Percentiles rank a stretch among this genome's conserved stretches.
Evolutionary conservation across 169 alveolate genomes (phyloP).

Genomic region (Plasmodium inui): DNA sequence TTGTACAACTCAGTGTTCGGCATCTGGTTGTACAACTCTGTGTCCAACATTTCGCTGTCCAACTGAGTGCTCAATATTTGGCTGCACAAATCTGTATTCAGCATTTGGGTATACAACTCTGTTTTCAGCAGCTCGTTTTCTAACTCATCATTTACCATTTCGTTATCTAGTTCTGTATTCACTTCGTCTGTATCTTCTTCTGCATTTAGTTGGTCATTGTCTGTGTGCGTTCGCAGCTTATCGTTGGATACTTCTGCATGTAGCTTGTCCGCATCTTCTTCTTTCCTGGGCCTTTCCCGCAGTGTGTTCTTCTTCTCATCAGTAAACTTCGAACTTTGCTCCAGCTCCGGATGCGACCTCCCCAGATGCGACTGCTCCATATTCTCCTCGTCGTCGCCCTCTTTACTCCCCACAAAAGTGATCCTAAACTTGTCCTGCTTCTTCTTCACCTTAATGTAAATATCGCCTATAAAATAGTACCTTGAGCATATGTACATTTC

Average conservation of each 20-base stretch:
- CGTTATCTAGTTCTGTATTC: background rate
- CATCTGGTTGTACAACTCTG: background rate
- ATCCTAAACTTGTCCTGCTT: slow-evolving; percentile 25
- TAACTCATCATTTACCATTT: background rate
- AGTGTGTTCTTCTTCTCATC: background rate
- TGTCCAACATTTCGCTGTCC: background rate
- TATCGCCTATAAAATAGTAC: slow-evolving; percentile 54
- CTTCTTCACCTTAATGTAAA: slow-evolving; percentile 44
- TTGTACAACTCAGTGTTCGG: background rate
- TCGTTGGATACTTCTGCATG: background rate
- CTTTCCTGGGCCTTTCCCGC: background rate
- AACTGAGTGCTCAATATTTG: background rate
- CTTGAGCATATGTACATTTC: slow-evolving; percentile 38
- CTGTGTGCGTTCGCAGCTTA: background rate
- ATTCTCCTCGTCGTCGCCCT: background rate
- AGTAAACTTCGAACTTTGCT: background rate
- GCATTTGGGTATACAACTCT: background rate
- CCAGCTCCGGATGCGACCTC: background rate
- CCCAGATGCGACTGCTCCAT: background rate
- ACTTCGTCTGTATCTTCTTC: background rate
- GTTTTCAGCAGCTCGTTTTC: background rate
- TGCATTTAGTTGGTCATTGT: background rate
- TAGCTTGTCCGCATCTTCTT: background rate
- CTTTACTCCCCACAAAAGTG: slow-evolving; percentile 14
- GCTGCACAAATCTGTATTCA: background rate